Base-by-base conservation (phyloP, 768 basidiomycete genomes). In the Tricholoma saponaceum region DNA sequence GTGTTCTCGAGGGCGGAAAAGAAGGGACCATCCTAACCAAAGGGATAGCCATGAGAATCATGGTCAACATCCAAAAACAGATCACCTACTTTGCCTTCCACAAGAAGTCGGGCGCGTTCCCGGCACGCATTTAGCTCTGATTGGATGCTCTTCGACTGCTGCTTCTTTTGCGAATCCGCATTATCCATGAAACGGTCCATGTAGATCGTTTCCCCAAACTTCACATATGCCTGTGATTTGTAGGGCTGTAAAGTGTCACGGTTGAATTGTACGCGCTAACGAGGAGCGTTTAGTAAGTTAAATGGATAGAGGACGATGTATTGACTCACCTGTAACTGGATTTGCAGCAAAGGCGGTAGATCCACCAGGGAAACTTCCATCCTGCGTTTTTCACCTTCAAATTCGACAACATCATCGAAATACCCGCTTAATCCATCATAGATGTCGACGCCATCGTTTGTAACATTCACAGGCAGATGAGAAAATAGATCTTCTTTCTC, bases 151-250 rank as follows among this genome's bases (percentile, higher is more conserved):
- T 89, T 91, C 1, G 90, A 86, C 44, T 78, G 80, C 16, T 79
- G 77, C 64, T 85, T 89, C 79, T 91, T 94, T 59, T 79, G 76
- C 0, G 82, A 77, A 64, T 90, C 81, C 2, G 85, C 89, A 50
- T 78, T 82, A 59, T 92, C 89, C 67, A 96, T 76, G 76, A 95
- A 99, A 13, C 97, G 87, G 70, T 97, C 95, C 83, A 98, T 85
- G 66, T 83, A 87, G 13, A 99, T 78, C 9, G 84, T 89, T 70
- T 95, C 90, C 16, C 80, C 85, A 67, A 96, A 97, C 65, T 87
- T 90, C 62, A 99, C 88, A 70, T 94, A 96, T 3, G 93, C 94
- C 67, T 99, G 96, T 5, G 92, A 94, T 71, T 99, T 99, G 78
- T 91, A 94, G 14, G 94, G 87, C 62, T 95, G 90, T 55, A 92